Base-by-base conservation (phyloP, 2,329 filamentous ascomycete species). In the Fusarium luffae region DNA sequence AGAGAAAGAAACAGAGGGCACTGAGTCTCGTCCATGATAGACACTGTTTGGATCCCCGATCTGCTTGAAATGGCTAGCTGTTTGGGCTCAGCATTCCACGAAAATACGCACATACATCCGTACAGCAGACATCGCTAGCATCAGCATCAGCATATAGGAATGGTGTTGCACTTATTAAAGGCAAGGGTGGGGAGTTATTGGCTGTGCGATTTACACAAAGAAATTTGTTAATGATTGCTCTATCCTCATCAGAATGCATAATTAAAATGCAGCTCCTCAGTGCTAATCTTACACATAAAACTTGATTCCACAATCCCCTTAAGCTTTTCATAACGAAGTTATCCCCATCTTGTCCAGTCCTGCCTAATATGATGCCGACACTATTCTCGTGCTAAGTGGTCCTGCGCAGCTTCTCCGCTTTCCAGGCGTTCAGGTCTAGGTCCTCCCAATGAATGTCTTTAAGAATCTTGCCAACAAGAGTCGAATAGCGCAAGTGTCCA, bases 401-500 rank as follows among this genome's bases (percentile, higher is more conserved):
- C 62, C 59, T 68, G 49, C 63, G 63, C 52, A 56, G 59, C 63
- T 68, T 68, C 57, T 75, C 75, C 46, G 66, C 63, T 55, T 74
- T 77, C 69, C 75, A 70, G 56, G 70, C 70, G 54, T 75, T 67
- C 37, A 69, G 56, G 44, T 88, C 84, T 54, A 93, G 78, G 73
- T 92, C 88, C 73, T 93, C 91, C 82, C 92, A 91, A 3, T 88
- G 87, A 54, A 93, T 85, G 46, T 87, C 87, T 64, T 86, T 84
- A 30, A 96, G 81, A 62, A 94, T 90, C 44, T 82, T 85, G 18
- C 91, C 90, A 11, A 90, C 83, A 52, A 93, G 82, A 74, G 87
- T 87, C 62, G 90, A 87, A 77, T 94, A 94, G 70, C 89, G 85
- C 63, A 92, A 79, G 79, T 95, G 92, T 18, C 90, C 90, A 68